These are phyloP conservation scores for Gelatoporia subvermispora DNA, from an alignment of 768 basidiomycete species.

Conservation along the genomic window DNA sequence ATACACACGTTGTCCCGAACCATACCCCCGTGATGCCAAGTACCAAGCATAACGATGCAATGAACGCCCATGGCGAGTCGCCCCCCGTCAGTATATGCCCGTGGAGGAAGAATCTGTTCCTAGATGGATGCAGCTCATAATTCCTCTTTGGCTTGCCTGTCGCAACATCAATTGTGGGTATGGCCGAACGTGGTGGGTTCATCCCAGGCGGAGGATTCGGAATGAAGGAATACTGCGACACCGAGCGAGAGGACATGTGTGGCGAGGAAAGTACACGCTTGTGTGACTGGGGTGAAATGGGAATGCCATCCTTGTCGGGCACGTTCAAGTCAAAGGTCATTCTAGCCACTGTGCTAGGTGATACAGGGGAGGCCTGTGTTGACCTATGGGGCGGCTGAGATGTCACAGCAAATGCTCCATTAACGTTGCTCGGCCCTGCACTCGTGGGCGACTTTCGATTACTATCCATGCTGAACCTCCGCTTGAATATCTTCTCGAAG, in stretches of 20 bases:
- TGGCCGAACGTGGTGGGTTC: constrained; percentile 29
- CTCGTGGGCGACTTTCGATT: constrained; percentile 19
- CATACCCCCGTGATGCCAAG: constrained; percentile 72
- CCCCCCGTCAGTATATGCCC: constrained; percentile 81
- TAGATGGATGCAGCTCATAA: constrained; percentile 63
- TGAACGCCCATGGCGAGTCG: constrained; percentile 80
- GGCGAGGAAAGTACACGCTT: constrained; percentile 14
- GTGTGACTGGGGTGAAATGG: constrained; percentile 12
- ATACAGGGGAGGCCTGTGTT: constrained; percentile 10
- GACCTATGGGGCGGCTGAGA: no score
- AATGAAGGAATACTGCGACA: constrained; percentile 17
- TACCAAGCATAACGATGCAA: constrained; percentile 55
- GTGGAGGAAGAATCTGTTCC: constrained; percentile 69
- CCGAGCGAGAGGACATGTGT: constrained; percentile 15
- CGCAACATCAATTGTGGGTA: constrained; percentile 25
- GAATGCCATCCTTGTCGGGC: constrained; percentile 15
- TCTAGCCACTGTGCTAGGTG: constrained; percentile 11
- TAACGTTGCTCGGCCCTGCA: constrained; percentile 11
- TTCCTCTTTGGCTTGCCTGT: constrained; percentile 45
- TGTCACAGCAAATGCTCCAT: background rate
- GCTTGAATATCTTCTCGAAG: constrained; percentile 55
- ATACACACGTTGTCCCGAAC: constrained; percentile 85
- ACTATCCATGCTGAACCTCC: constrained; percentile 37
- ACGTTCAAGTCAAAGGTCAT: constrained; percentile 24
- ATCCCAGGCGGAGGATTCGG: constrained; percentile 26